Evolutionary conservation across 768 basidiomycete species (phyloP).

Genomic region (Amanita pseudoporphyria): DNA sequence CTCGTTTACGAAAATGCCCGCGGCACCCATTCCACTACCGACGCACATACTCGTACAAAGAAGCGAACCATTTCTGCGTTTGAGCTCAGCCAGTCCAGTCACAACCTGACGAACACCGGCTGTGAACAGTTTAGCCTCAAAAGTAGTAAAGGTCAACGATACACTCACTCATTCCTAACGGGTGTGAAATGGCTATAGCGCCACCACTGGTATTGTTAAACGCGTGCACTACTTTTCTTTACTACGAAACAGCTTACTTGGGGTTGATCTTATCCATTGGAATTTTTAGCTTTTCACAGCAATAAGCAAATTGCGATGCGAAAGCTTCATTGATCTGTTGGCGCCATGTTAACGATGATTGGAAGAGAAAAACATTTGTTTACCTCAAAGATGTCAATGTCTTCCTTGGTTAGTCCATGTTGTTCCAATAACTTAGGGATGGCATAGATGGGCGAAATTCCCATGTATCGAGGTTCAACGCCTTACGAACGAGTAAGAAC

Average conservation of each 20-base stretch:
- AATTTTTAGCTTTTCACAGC: constrained; percentile 70
- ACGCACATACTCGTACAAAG: constrained; percentile 74
- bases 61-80: constrained; percentile 54
- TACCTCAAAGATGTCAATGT: constrained; percentile 73
- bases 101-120: constrained; percentile 84
- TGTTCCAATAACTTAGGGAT: constrained; percentile 60
- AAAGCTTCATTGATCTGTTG: constrained; percentile 82
- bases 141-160: not conserved
- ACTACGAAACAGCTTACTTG: constrained; percentile 40
- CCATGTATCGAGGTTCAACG: constrained; percentile 73
- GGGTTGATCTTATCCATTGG: constrained; percentile 80
- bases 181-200: constrained; percentile 76
- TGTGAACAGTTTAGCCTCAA: constrained; percentile 18
- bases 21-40: constrained; percentile 87
- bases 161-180: constrained; percentile 74
- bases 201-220: constrained; percentile 48
- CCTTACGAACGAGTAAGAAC: constrained; percentile 26
- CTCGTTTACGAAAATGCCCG: constrained; percentile 74
- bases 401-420: constrained; percentile 55
- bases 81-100: constrained; percentile 78
- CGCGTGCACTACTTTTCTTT: not conserved
- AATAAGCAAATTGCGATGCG: constrained; percentile 90
- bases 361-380: not conserved
- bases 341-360: not conserved
- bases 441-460: constrained; percentile 63